Conservation (phyloP, 352 stramenopile species). For the Elongisporangium senticosum region DNA sequence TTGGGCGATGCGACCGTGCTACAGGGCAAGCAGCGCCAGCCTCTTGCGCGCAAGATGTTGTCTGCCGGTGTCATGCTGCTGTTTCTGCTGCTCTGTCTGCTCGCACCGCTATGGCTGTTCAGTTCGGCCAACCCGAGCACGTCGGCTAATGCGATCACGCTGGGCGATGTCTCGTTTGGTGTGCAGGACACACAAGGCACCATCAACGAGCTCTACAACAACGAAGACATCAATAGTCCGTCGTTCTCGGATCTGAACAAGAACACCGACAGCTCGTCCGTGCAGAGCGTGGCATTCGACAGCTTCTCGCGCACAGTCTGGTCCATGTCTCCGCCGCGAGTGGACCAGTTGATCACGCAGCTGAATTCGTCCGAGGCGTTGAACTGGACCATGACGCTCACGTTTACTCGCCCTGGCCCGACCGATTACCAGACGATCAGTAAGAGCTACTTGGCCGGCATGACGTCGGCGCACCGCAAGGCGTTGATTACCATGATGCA, state of each 20-base stretch:
- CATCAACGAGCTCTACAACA: constrained; percentile 69
- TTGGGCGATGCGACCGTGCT: constrained; percentile 60
- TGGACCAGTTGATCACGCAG: constrained; percentile 63
- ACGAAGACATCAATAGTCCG: constrained; percentile 68
- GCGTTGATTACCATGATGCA: constrained; percentile 74
- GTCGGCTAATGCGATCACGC: constrained; percentile 55
- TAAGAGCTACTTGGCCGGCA: constrained; percentile 32
- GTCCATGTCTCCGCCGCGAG: constrained; percentile 60
- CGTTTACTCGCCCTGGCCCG: constrained; percentile 62
- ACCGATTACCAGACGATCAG: constrained; percentile 53
- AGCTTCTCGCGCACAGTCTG: constrained; percentile 74
- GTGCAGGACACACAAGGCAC: constrained; percentile 71
- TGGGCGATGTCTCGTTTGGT: constrained; percentile 60
- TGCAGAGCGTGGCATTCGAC: constrained; percentile 77
- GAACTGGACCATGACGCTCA: constrained; percentile 69
- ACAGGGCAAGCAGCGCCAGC: constrained; percentile 77
- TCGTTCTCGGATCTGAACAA: constrained; percentile 43
- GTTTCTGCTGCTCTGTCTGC: constrained; percentile 67
- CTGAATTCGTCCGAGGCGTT: constrained; percentile 62
- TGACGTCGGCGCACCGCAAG: constrained; percentile 58
- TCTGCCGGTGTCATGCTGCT: constrained; percentile 76
- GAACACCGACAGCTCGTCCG: constrained; percentile 64
- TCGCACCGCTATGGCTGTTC: constrained; percentile 76
- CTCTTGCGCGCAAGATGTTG: constrained; percentile 53
- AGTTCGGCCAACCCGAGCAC: constrained; percentile 86